A percentile compares a stretch with the other conserved stretches of the same genome.
Conservation (phyloP, 306 rosid species). For the Quercus wislizeni region DNA sequence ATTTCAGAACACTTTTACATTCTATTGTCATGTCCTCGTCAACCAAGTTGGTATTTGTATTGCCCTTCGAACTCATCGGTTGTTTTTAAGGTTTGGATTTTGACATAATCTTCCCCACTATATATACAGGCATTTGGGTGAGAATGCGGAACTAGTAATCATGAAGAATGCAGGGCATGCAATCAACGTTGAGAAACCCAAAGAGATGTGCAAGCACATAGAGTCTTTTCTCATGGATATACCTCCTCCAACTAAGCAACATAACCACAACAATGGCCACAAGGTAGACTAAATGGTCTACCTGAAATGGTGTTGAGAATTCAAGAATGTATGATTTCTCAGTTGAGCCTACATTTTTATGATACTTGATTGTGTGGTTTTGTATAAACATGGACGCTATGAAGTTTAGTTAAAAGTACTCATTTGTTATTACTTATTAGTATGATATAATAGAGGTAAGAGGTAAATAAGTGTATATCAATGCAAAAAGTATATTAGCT, state of each 20-base stretch:
- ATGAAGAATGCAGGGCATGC: slow-evolving; percentile 91
- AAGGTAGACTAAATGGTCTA: slow-evolving; percentile 42
- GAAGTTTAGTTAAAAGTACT: background rate
- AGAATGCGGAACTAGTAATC: slow-evolving; percentile 55
- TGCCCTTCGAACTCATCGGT: background rate
- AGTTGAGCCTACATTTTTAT: background rate
- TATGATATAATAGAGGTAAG: too few species aligned
- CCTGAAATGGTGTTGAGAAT: slow-evolving; percentile 5
- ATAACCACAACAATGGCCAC: slow-evolving; percentile 38
- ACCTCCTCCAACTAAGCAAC: slow-evolving; percentile 26
- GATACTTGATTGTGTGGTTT: background rate
- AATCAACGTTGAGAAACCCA: slow-evolving; percentile 70
- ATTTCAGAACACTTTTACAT: background rate
- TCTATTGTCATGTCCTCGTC: background rate
- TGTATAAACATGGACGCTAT: background rate
- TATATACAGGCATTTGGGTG: slow-evolving; percentile 65
- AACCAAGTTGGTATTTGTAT: too few species aligned
- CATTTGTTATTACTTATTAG: too few species aligned
- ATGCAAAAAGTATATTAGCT: background rate
- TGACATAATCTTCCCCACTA: background rate
- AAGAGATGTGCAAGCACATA: slow-evolving; percentile 52
- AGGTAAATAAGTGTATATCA: too few species aligned
- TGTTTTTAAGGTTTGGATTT: background rate
- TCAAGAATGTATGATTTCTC: background rate
- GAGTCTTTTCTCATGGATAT: slow-evolving; percentile 60